These are phyloP conservation scores for Gonapodya sp. DNA, from an alignment of 192 early-diverging fungal species.

Conservation along the genomic window DNA sequence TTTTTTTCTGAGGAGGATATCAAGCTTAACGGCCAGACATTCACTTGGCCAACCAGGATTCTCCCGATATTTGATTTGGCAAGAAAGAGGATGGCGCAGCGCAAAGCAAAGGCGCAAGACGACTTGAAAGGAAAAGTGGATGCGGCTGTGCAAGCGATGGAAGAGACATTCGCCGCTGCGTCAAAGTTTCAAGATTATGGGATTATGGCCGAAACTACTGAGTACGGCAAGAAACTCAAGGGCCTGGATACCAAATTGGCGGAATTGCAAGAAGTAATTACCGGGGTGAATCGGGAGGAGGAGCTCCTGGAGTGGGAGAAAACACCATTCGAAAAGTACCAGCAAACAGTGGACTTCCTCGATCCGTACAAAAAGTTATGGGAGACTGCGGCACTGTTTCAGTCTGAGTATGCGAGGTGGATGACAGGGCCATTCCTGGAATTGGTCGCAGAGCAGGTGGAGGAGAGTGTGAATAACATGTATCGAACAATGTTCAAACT, in stretches of 20 bases:
- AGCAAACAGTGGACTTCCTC: conserved; percentile 27
- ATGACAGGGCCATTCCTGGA: conserved; percentile 52
- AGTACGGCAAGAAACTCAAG: conserved; percentile 49
- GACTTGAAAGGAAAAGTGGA: conserved; percentile 43
- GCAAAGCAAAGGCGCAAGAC: conserved; percentile 39
- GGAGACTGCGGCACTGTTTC: conserved; percentile 53
- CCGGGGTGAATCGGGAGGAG: conserved; percentile 43
- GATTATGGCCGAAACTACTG: conserved; percentile 44
- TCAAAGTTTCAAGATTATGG: conserved; percentile 45
- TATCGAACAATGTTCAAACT: conserved; percentile 39
- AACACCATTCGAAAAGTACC: conserved; percentile 35
- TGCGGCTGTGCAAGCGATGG: conserved; percentile 37
- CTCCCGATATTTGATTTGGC: conserved; percentile 36
- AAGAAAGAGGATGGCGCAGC: conserved; percentile 28
- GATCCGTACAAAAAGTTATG: conserved; percentile 44
- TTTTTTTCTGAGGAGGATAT: conserved; percentile 45
- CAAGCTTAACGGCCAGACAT: conserved; percentile 42
- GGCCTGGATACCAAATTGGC: conserved; percentile 43
- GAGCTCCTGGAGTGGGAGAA: conserved; percentile 46
- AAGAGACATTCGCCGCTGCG: conserved; percentile 43
- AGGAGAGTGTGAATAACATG: conserved; percentile 47
- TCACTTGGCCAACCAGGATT: conserved; percentile 47
- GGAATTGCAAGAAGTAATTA: conserved; percentile 34
- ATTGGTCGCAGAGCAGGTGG: conserved; percentile 47
- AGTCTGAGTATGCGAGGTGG: conserved; percentile 44